Percentiles rank a stretch among this genome's conserved stretches.
Conservation (phyloP, 108 stramenopile species). For the Schizochytrium sp. region DNA sequence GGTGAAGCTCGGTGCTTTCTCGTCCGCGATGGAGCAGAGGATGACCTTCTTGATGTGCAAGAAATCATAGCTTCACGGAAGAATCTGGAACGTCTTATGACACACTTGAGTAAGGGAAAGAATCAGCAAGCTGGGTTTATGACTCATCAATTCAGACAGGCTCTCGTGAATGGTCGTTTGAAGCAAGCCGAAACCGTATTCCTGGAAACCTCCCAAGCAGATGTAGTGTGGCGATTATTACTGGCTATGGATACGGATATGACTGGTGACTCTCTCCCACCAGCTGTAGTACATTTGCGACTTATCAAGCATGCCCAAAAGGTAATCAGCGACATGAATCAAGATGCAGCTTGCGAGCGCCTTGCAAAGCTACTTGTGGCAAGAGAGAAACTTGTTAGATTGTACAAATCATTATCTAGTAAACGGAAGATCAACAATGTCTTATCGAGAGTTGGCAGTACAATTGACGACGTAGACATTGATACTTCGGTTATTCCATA, state of each 20-base stretch:
- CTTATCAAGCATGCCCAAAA: slow-evolving; percentile 4
- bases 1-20: slow-evolving; percentile 2
- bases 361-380: not conserved
- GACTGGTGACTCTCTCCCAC: not conserved
- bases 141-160: slow-evolving; percentile 53
- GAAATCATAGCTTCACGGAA: not conserved
- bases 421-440: not conserved
- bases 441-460: not conserved
- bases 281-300: not conserved
- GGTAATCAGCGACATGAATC: slow-evolving; percentile 1
- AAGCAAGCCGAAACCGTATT: not conserved
- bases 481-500: not conserved
- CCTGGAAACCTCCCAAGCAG: not conserved
- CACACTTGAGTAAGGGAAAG: not conserved
- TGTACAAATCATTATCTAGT: not conserved
- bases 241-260: slow-evolving; percentile 33
- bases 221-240: not conserved
- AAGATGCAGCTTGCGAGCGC: not conserved
- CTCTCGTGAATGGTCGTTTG: not conserved
- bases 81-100: slow-evolving; percentile 12
- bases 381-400: not conserved
- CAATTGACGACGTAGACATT: not conserved
- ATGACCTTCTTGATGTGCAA: not conserved
- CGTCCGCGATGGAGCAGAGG: slow-evolving; percentile 1
- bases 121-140: slow-evolving; percentile 38